Percentiles rank a stretch among this genome's conserved stretches.
phyloP scores from a whole-genome alignment of 2,329 filamentous ascomycete genomes.

The Fusarium haematococcum region DNA sequence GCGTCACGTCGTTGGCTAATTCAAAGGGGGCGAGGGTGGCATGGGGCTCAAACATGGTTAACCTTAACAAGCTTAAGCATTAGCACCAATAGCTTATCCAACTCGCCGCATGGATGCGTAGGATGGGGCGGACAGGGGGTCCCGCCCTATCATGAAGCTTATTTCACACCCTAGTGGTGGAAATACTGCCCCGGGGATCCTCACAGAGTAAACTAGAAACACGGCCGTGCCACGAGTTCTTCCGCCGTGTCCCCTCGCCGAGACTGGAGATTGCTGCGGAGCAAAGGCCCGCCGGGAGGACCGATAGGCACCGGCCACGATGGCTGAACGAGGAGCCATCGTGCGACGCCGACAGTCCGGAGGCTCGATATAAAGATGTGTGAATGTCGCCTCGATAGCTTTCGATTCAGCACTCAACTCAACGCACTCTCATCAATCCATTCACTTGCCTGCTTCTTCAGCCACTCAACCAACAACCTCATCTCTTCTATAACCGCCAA shows the following conservation, averaged over 20 bases:
- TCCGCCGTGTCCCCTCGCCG: not conserved
- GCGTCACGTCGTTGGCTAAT: not conserved
- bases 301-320: not conserved
- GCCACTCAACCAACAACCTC: not conserved
- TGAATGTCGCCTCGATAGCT: not conserved
- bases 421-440: not conserved
- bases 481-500: constrained; percentile 2
- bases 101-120: not conserved
- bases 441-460: not conserved
- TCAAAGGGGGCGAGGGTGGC: not conserved
- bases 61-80: not conserved
- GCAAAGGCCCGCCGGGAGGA: not conserved
- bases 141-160: not conserved
- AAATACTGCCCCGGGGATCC: not conserved
- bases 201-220: not conserved
- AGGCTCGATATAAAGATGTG: not conserved
- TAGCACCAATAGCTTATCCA: not conserved
- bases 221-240: not conserved
- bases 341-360: not conserved
- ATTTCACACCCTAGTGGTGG: not conserved
- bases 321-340: not conserved
- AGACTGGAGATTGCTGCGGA: not conserved
- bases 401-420: not conserved
- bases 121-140: not conserved
- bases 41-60: not conserved